These are phyloP conservation scores for Candida silvatica DNA, from an alignment of 805 yeast genomes.

Conservation along the genomic window DNA sequence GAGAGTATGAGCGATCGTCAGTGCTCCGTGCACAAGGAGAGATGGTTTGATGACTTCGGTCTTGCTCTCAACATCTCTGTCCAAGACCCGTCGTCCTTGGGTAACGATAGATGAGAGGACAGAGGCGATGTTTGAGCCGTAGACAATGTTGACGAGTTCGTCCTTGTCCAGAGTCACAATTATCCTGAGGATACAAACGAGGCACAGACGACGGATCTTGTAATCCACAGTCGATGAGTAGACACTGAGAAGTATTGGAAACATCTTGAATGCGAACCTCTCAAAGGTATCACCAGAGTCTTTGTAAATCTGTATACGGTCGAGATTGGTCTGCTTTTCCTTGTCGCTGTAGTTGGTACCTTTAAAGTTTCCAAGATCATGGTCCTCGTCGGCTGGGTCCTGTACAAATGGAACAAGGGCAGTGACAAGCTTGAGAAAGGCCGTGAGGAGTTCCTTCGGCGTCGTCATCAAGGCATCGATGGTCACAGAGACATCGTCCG, in stretches of 20 bases:
- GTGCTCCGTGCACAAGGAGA: conserved; percentile 40
- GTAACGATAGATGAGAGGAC: conserved; percentile 53
- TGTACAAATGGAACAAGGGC: conserved; percentile 44
- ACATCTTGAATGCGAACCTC: conserved; percentile 38
- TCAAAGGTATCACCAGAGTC: conserved; percentile 13
- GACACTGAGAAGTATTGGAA: conserved; percentile 48
- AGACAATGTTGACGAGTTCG: conserved; percentile 24
- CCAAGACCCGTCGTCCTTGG: conserved; percentile 33
- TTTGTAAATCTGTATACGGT: conserved; percentile 22
- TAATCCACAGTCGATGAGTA: conserved; percentile 69
- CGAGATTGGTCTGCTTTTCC: conserved; percentile 19
- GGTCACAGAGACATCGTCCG: conserved; percentile 23
- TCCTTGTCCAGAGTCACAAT: conserved; percentile 30
- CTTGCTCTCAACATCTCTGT: conserved; percentile 7
- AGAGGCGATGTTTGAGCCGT: conserved; percentile 31
- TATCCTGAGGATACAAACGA: conserved; percentile 46
- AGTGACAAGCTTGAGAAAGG: conserved; percentile 47
- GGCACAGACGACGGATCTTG: conserved; percentile 47
- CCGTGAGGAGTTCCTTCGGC: conserved; percentile 55
- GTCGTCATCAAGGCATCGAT: conserved; percentile 68
- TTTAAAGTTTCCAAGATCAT: conserved; percentile 22
- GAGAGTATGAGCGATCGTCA: conserved; percentile 38
- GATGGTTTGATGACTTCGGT: conserved; percentile 22
- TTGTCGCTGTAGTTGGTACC: conserved; percentile 19
- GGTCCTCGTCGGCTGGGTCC: conserved; percentile 3